phyloP scores from a whole-genome alignment of 257 asterid genomes.

The Plantago major region DNA sequence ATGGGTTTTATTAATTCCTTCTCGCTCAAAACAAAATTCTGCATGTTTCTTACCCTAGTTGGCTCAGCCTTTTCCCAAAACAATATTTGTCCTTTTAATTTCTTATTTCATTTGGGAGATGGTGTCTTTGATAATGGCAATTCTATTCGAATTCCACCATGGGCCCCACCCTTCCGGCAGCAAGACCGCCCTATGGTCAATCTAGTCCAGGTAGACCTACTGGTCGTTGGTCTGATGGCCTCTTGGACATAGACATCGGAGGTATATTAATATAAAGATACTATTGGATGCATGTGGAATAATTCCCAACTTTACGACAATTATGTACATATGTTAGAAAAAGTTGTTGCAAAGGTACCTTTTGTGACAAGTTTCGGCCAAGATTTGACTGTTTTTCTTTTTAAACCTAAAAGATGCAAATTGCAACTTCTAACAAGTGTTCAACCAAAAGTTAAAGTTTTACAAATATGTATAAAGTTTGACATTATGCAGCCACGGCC shows the following conservation, averaged over 20 bases:
- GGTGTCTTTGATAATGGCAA: slow-evolving; percentile 13
- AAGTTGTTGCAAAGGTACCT: neutral
- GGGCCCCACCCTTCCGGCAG: neutral
- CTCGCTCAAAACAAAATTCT: too few relatives aligned
- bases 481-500: slow-evolving; percentile 21
- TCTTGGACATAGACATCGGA: slow-evolving; percentile 2
- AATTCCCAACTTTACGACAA: too few relatives aligned
- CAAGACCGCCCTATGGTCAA: neutral
- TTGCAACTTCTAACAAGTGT: neutral
- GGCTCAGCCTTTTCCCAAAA: neutral
- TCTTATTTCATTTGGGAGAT: neutral
- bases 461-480: neutral
- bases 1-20: too few relatives aligned
- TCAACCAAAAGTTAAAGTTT: neutral
- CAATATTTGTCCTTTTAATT: slow-evolving; percentile 1
- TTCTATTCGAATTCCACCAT: neutral
- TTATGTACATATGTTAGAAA: too few relatives aligned
- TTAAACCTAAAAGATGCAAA: neutral
- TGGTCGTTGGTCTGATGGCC: slow-evolving; percentile 17
- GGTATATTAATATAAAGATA: neutral
- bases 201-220: slow-evolving; percentile 1
- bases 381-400: neutral
- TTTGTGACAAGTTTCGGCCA: neutral
- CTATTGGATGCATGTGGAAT: too few relatives aligned
- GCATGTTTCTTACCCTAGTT: too few relatives aligned